Conservation (phyloP, 345 rosid species). For the Corchorus olitorius region DNA sequence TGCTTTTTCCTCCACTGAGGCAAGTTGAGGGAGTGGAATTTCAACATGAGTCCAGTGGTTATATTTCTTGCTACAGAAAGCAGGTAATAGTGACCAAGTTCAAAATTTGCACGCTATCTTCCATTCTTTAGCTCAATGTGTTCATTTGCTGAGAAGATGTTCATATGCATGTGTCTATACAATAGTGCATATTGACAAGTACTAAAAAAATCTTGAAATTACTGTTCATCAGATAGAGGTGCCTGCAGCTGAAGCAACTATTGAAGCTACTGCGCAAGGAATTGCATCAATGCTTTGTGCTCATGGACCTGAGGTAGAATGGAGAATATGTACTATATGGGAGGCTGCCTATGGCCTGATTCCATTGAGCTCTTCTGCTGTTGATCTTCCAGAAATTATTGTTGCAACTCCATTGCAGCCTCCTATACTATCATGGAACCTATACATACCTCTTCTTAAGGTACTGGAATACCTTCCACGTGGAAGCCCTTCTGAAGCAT, state of each 20-base stretch:
- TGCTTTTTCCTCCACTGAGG: slow-evolving; percentile 91
- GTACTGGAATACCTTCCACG: slow-evolving; percentile 97
- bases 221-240: slow-evolving; percentile 72
- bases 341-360: slow-evolving; percentile 98
- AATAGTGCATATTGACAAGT: neutral
- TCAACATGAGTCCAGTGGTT: slow-evolving; percentile 75
- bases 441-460: slow-evolving; percentile 94
- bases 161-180: neutral
- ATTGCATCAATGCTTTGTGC: slow-evolving; percentile 99
- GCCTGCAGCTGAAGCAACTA: slow-evolving; percentile 94
- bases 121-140: neutral
- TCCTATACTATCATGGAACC: slow-evolving; percentile 89
- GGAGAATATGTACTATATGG: slow-evolving; percentile 99
- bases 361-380: slow-evolving; percentile 91
- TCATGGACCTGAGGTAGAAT: slow-evolving; percentile 98
- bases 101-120: slow-evolving; percentile 13
- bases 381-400: slow-evolving; percentile 96
- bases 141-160: slow-evolving; percentile 11
- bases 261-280: slow-evolving; percentile 99
- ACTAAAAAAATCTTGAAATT: slow-evolving; percentile 23
- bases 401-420: slow-evolving; percentile 95
- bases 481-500: slow-evolving; percentile 98
- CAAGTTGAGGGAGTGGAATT: slow-evolving; percentile 89
- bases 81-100: slow-evolving; percentile 53
- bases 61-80: slow-evolving; percentile 74